Base-by-base conservation (phyloP, 2,329 filamentous ascomycete species). In the Trichothecium sympodiale region DNA sequence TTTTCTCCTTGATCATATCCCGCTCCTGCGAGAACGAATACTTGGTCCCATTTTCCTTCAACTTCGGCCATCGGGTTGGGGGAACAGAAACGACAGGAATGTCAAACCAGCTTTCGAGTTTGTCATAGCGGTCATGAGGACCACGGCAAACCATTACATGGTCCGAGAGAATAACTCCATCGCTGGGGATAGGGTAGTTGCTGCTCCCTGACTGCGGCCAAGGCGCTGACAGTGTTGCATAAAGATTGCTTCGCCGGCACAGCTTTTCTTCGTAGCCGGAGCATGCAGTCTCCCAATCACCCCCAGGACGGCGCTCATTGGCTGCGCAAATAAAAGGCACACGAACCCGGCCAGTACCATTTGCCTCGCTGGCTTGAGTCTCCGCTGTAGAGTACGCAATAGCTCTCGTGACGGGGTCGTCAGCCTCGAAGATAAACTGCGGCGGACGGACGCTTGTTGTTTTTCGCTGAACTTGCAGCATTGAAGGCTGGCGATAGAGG, bases 81-180 rank as follows among this genome's bases (percentile, higher is more conserved):
- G 79, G 72, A 15, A 86, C 77, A 2, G 80, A 84, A 38, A 86
- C 72, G n/a, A 87, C 77, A 8, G 81, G 80, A 20, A 85, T 58
- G 31, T 71, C 64, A 45, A 59, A 59, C 71, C 70, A 81, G 32
- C 55, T 50, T 17, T 64, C 55, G 42, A 77, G 67, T 37, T 65
- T 61, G 42, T 74, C 66, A 49, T 83, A 83, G 36, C 67, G 65
- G 44, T 80, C 73, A 40, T 81, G 74, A 13, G 79, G 75, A 1
- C 80, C 80, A 29, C 82, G 76, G 51, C 82, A 86, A 12, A 87
- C 74, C 12, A 84, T 80, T 36, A 86, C 80, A 43, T 71, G 65
- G 30, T 75, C 71, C 3, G 80, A 85, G 47, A 81, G 75, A 37
- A 87, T 75, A 2, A 78, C 81, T 4, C 80, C 80, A 41, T 69